A percentile compares a stretch with the other conserved stretches of the same genome.
Evolutionary conservation across 2,329 filamentous ascomycete species (phyloP).

Genomic region (Periconia sp.): DNA sequence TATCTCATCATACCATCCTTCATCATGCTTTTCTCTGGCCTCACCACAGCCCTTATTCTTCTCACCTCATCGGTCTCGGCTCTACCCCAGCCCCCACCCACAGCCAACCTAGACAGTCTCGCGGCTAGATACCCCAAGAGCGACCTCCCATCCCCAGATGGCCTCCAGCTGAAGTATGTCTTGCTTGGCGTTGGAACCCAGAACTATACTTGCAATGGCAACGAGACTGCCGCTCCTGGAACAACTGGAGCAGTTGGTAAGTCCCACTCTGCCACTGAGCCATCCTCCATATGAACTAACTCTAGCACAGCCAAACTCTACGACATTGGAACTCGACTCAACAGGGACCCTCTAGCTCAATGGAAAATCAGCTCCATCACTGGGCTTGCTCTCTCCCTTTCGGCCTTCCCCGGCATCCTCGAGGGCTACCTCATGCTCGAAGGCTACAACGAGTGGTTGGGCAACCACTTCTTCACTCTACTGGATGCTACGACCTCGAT

Average conservation of each 20-base stretch:
- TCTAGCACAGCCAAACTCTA: constrained; percentile 34
- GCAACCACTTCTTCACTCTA: constrained; percentile 67
- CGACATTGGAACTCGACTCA: constrained; percentile 36
- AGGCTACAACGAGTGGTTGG: constrained; percentile 50
- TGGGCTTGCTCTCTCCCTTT: constrained; percentile 35
- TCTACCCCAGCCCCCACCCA: constrained; percentile 14
- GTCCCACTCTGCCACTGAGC: constrained; percentile 3
- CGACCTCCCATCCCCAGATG: constrained; percentile 30
- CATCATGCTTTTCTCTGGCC: constrained; percentile 33
- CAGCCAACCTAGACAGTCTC: constrained; percentile 26
- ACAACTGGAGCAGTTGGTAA: constrained; percentile 39
- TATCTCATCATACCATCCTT: neutral
- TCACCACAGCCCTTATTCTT: constrained; percentile 23
- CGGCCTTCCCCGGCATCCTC: constrained; percentile 14
- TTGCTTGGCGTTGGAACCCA: constrained; percentile 55
- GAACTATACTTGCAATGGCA: constrained; percentile 52
- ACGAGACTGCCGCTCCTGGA: constrained; percentile 27
- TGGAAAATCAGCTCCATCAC: constrained; percentile 38
- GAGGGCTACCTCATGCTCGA: constrained; percentile 28
- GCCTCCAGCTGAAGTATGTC: constrained; percentile 47
- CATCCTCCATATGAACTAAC: constrained; percentile 11
- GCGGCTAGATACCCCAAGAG: constrained; percentile 29
- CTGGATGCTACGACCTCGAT: constrained; percentile 21
- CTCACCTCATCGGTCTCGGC: constrained; percentile 20
- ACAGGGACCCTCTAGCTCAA: constrained; percentile 27